Evolutionary conservation across 2,329 filamentous ascomycete genomes (phyloP), one percentile per base, ranked within the genome.

Genomic region (Fusarium setosum): DNA sequence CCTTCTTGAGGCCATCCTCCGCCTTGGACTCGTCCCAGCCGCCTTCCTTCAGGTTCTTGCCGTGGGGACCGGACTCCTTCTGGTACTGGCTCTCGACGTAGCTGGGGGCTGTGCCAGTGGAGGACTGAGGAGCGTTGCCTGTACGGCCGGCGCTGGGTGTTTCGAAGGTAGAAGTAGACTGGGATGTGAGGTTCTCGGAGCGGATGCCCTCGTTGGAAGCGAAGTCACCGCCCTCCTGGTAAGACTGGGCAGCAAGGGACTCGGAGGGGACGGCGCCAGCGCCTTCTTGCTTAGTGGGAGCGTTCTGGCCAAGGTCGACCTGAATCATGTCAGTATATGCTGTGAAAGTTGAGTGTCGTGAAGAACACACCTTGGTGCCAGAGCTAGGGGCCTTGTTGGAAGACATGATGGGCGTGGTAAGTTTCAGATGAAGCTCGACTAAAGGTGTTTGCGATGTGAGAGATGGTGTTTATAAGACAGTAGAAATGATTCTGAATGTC

Each of bases 171-270:
- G 48, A 41, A 3, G 48, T 24, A 10, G 53, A 26, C 21, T 56
- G 32, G 50, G 50, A 42, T 11, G 61, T 26, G 9, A 40, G 54
- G 45, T 70, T 70, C 52, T 72, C 72, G 26, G 72, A 58, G 18
- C 63, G 63, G 17, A 83, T 82, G 62, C 84, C 81, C 21, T 82
- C 80, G 77, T 92, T 92, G 56, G 83, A 75, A 37, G 84, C 80
- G 70, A 92, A 93, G 12, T 76, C 80, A 65, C 91, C 92, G 57
- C 84, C 84, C 20, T 80, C 68, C 44, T 82, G 79, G 59, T 88
- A 78, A 0, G 92, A 96, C 72, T 95, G 90, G 59, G 88, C 90
- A 11, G 93, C 93, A 6, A 96, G 88, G 7, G 92, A 95, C 77
- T 91, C 91, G 13, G 84, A 81, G 41, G 85, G 79, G 2, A 95